phyloP scores from a whole-genome alignment of 2,329 filamentous ascomycete genomes.

The Claviceps africana region DNA sequence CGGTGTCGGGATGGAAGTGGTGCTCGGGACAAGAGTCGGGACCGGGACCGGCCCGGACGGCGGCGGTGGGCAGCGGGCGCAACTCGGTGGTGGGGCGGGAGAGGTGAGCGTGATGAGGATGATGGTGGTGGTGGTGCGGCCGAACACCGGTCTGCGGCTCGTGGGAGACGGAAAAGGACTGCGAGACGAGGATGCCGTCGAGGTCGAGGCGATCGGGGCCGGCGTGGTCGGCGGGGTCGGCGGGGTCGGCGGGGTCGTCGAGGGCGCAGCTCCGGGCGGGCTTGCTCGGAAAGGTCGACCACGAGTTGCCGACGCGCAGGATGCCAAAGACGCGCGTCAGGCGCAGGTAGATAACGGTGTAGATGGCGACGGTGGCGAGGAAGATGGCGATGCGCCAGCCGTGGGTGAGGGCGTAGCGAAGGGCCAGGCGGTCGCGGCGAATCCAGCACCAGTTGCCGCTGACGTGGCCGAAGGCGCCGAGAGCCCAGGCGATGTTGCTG shows the following conservation, averaged over 20 bases:
- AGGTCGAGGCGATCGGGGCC: no score
- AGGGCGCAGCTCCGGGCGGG: neutral
- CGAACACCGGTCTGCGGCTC: no score
- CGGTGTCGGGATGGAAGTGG: no score
- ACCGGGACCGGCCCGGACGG: neutral
- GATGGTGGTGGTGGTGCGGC: neutral
- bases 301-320: neutral
- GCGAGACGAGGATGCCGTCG: constrained; percentile 4
- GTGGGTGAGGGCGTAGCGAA: constrained; percentile 28
- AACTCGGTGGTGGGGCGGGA: no score
- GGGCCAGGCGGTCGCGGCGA: constrained; percentile 14
- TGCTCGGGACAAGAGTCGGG: no score
- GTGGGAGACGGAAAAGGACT: constrained; percentile 1
- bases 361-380: constrained; percentile 22
- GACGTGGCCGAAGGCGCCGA: constrained; percentile 17
- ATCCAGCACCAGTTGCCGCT: constrained; percentile 34
- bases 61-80: neutral
- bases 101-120: neutral
- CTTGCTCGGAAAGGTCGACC: neutral
- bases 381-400: constrained; percentile 29
- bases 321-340: constrained; percentile 7
- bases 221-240: neutral
- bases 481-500: constrained; percentile 9
- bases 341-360: constrained; percentile 22
- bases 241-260: neutral